A percentile compares a stretch with the other conserved stretches of the same genome.
Evolutionary conservation across 352 stramenopile genomes (phyloP).

Genomic region (Pythium brassicae): DNA sequence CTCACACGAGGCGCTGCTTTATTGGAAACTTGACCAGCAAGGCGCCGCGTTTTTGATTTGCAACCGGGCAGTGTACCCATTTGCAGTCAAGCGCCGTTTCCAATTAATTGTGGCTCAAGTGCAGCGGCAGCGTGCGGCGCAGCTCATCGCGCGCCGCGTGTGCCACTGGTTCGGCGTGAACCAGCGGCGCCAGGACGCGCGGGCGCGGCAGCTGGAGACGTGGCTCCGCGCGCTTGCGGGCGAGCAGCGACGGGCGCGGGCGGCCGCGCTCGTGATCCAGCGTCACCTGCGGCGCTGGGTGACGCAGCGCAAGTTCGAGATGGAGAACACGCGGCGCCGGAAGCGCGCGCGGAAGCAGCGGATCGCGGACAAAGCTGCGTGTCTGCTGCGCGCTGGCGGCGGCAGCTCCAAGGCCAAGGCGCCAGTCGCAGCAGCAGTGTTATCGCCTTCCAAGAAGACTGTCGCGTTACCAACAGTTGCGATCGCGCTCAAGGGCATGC

Average conservation of each 20-base stretch:
- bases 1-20: conserved; percentile 28
- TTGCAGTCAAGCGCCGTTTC: conserved; percentile 30
- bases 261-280: conserved; percentile 35
- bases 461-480: neutral
- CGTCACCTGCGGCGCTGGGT: conserved; percentile 44
- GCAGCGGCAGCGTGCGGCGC: conserved; percentile 17
- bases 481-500: conserved; percentile 6
- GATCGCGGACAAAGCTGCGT: conserved; percentile 21
- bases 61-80: conserved; percentile 33
- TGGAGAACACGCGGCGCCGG: conserved; percentile 17
- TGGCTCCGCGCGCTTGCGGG: conserved; percentile 22
- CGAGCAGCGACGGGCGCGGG: conserved; percentile 16
- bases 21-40: conserved; percentile 39
- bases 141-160: conserved; percentile 16
- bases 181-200: conserved; percentile 8
- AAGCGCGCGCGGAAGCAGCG: conserved; percentile 27
- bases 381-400: neutral
- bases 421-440: neutral
- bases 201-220: conserved; percentile 14
- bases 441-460: neutral
- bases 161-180: conserved; percentile 19
- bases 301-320: conserved; percentile 36
- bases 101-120: conserved; percentile 17
- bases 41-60: conserved; percentile 51
- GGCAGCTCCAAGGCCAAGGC: neutral